phyloP scores from a whole-genome alignment of 768 basidiomycete species.

The Lactifluus pinguis region DNA sequence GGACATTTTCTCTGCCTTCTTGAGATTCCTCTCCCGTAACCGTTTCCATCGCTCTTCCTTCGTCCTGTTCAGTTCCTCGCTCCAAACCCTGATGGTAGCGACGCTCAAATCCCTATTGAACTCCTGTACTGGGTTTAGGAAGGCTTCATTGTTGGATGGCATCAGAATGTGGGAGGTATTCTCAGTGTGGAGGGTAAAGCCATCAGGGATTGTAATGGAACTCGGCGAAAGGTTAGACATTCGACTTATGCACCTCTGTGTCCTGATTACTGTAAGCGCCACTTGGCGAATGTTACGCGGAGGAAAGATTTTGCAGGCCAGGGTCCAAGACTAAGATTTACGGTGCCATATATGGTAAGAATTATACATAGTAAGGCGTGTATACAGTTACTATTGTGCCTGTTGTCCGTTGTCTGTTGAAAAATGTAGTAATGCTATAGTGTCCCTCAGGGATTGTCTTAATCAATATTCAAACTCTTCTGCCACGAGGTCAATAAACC shows the following conservation, averaged over 20 bases:
- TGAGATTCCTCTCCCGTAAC: conserved; percentile 40
- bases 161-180: conserved; percentile 76
- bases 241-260: neutral
- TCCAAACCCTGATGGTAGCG: conserved; percentile 85
- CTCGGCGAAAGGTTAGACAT: neutral
- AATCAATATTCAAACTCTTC: conserved; percentile 59
- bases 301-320: neutral
- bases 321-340: neutral
- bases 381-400: neutral
- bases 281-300: neutral
- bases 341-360: neutral
- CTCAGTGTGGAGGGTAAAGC: conserved; percentile 72
- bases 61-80: conserved; percentile 53
- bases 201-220: conserved; percentile 46
- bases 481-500: conserved; percentile 50
- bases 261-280: neutral
- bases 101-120: conserved; percentile 95
- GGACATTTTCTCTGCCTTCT: conserved; percentile 25
- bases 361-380: too few relatives aligned
- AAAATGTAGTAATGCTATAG: neutral
- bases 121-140: conserved; percentile 95
- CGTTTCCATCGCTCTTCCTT: conserved; percentile 56
- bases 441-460: too few relatives aligned
- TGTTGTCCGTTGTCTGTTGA: neutral
- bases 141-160: conserved; percentile 69